These are phyloP conservation scores for Cornus florida DNA, from an alignment of 148 eudicot genomes.

Conservation along the genomic window DNA sequence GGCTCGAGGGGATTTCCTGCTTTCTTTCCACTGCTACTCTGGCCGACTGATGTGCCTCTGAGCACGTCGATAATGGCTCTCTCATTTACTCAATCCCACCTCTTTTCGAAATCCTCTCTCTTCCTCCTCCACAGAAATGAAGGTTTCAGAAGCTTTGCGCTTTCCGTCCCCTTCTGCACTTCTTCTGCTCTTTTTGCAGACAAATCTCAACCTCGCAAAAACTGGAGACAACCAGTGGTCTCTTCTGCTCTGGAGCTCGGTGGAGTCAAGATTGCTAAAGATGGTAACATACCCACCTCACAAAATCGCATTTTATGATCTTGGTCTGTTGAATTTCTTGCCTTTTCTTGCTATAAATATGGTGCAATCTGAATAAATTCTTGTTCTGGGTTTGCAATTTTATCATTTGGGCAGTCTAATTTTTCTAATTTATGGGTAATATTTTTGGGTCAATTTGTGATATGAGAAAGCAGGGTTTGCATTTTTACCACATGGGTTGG, in stretches of 20 bases:
- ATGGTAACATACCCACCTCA: constrained; percentile 44
- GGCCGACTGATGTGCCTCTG: not conserved
- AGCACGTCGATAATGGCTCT: constrained; percentile 36
- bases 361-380: constrained; percentile 3
- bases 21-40: not conserved
- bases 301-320: constrained; percentile 11
- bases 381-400: constrained; percentile 4
- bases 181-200: constrained; percentile 28
- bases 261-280: constrained; percentile 61
- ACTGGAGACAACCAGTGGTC: constrained; percentile 39
- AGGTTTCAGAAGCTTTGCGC: constrained; percentile 16
- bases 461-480: not conserved
- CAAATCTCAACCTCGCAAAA: constrained; percentile 19
- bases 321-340: constrained; percentile 1
- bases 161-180: constrained; percentile 37
- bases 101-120: constrained; percentile 42
- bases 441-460: too few relatives aligned
- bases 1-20: constrained; percentile 14
- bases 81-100: constrained; percentile 35
- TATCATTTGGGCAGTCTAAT: not conserved
- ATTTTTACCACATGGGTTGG: not conserved
- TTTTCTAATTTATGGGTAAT: not conserved
- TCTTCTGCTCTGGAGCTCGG: constrained; percentile 67
- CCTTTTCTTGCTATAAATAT: not conserved
- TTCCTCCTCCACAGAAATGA: constrained; percentile 19